Evolutionary conservation across 805 yeast species (phyloP).

Genomic region (Saccharomycopsis vini): DNA sequence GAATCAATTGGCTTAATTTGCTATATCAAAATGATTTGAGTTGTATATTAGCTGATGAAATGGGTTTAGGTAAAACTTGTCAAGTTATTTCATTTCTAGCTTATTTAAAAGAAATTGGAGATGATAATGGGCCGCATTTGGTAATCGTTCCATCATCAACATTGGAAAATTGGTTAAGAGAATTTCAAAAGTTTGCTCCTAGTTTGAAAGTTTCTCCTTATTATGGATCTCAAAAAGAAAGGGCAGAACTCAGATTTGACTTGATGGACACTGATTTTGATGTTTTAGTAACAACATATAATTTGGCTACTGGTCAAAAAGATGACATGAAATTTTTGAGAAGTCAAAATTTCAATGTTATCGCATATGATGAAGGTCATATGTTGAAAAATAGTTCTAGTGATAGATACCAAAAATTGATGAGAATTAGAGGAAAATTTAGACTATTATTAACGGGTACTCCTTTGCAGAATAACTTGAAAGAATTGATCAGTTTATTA

Average conservation of each 20-base stretch:
- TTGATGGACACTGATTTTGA: conserved; percentile 55
- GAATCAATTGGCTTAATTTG: conserved; percentile 84
- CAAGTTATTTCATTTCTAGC: conserved; percentile 93
- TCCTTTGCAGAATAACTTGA: conserved; percentile 87
- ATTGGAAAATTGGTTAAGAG: conserved; percentile 94
- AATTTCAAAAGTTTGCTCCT: conserved; percentile 85
- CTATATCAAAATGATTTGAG: conserved; percentile 72
- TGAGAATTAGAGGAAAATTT: conserved; percentile 77
- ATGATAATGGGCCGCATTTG: conserved; percentile 69
- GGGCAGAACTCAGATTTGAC: conserved; percentile 74
- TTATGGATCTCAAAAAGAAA: conserved; percentile 79
- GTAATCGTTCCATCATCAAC: conserved; percentile 96
- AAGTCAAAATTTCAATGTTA: conserved; percentile 67
- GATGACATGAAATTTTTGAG: conserved; percentile 73
- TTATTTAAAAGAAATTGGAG: conserved; percentile 60
- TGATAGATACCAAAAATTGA: conserved; percentile 79
- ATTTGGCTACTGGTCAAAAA: conserved; percentile 79
- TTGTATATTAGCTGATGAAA: conserved; percentile 95
- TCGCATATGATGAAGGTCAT: conserved; percentile 97
- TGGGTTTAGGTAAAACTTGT: conserved; percentile 97
- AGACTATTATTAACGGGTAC: conserved; percentile 90
- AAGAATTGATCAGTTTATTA: conserved; percentile 80
- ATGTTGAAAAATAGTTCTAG: conserved; percentile 84
- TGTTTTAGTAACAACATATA: conserved; percentile 90
- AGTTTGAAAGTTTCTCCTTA: conserved; percentile 76